Evolutionary conservation across 108 stramenopile genomes (phyloP).

Genomic region (Nitzschia inconspicua): DNA sequence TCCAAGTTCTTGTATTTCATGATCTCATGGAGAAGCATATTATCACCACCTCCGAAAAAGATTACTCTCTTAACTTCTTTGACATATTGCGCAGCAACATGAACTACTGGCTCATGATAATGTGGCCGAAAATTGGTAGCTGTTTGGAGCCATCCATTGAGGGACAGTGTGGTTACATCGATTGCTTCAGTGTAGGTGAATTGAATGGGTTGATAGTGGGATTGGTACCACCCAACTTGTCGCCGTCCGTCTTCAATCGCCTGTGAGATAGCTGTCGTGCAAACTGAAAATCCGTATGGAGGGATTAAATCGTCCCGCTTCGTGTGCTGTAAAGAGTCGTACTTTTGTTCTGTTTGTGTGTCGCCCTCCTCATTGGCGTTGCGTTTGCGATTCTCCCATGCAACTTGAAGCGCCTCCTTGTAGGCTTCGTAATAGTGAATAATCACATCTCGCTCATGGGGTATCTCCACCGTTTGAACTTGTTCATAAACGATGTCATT

Average conservation of each 20-base stretch:
- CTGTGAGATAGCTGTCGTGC: background rate
- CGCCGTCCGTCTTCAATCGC: background rate
- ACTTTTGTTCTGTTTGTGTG: background rate
- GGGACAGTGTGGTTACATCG: background rate
- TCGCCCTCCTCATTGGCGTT: background rate
- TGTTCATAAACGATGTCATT: background rate
- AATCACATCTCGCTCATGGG: background rate
- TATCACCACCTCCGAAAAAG: constrained; percentile 68
- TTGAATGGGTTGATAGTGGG: background rate
- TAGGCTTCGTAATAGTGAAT: background rate
- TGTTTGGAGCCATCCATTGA: constrained; percentile 1
- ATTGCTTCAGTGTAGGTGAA: background rate
- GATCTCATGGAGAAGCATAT: constrained; percentile 63
- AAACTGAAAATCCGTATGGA: background rate
- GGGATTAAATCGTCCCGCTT: background rate
- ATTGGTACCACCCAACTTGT: background rate
- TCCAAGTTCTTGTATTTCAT: constrained; percentile 64
- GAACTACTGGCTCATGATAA: constrained; percentile 73
- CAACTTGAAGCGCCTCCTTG: background rate
- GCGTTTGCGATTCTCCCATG: background rate
- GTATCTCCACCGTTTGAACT: background rate
- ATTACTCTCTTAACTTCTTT: constrained; percentile 51
- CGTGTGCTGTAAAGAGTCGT: background rate
- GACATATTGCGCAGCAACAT: constrained; percentile 67
- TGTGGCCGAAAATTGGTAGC: constrained; percentile 5